phyloP scores from a whole-genome alignment of 345 rosid genomes.

The Microthlaspi erraticum region DNA sequence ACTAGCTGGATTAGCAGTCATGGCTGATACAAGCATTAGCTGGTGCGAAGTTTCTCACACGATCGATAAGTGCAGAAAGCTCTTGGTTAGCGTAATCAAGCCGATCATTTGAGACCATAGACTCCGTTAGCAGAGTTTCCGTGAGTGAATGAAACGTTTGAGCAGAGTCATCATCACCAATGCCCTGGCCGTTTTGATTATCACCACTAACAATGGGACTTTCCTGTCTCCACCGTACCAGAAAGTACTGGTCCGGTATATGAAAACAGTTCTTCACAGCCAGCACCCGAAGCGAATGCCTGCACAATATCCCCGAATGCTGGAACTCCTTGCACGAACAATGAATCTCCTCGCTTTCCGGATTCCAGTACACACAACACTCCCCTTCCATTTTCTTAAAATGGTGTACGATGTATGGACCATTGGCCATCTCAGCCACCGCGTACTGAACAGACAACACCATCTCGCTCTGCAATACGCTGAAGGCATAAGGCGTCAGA shows the following conservation, averaged over 20 bases:
- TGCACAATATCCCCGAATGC: slow-evolving; percentile 76
- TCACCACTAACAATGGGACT: slow-evolving; percentile 51
- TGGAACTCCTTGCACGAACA: slow-evolving; percentile 97
- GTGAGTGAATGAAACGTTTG: slow-evolving; percentile 73
- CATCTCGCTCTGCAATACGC: slow-evolving; percentile 72
- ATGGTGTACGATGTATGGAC: slow-evolving; percentile 76
- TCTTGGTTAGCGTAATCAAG: slow-evolving; percentile 65
- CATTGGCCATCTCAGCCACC: slow-evolving; percentile 75
- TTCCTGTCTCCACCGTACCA: slow-evolving; percentile 72
- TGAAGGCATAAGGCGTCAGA: slow-evolving; percentile 84
- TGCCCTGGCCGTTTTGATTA: slow-evolving; percentile 52
- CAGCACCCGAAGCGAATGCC: slow-evolving; percentile 82
- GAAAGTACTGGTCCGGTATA: slow-evolving; percentile 82
- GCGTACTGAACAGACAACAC: slow-evolving; percentile 81
- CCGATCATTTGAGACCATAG: slow-evolving; percentile 64
- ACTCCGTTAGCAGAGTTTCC: slow-evolving; percentile 68
- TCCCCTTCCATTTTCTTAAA: slow-evolving; percentile 87
- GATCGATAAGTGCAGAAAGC: slow-evolving; percentile 58
- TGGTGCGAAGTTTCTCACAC: slow-evolving; percentile 60
- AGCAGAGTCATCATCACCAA: slow-evolving; percentile 61
- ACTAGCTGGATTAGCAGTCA: slow-evolving; percentile 40
- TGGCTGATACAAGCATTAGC: slow-evolving; percentile 46
- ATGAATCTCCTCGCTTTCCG: slow-evolving; percentile 75
- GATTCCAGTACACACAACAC: slow-evolving; percentile 69
- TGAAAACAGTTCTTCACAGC: slow-evolving; percentile 73